Evolutionary conservation across 2,329 filamentous ascomycete species (phyloP).

Genomic region (Epichloe sibirici): DNA sequence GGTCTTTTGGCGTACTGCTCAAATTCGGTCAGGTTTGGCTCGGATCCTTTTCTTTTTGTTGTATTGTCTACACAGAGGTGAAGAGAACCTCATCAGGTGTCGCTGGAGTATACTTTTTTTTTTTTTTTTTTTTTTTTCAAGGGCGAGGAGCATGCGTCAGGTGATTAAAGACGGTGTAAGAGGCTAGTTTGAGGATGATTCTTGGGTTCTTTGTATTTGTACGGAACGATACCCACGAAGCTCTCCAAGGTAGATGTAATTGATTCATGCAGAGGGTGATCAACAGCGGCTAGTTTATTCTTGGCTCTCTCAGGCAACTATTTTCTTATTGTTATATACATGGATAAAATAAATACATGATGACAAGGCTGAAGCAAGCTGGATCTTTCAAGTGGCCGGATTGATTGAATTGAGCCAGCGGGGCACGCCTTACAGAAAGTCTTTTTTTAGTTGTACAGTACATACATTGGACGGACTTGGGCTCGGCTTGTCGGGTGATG

Average conservation of each 20-base stretch:
- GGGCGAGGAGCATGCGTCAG: neutral
- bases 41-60: neutral
- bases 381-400: no score
- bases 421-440: no score
- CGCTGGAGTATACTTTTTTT: neutral
- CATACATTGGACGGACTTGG: no score
- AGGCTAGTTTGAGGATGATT: neutral
- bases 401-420: no score
- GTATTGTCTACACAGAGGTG: neutral
- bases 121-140: neutral
- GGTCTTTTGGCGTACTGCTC: neutral
- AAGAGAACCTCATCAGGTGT: conserved; percentile 1
- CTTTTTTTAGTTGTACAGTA: no score
- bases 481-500: no score
- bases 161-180: neutral
- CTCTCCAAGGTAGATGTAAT: neutral
- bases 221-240: conserved; percentile 7
- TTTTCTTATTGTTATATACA: no score
- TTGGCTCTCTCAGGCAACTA: no score
- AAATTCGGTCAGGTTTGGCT: neutral
- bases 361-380: no score
- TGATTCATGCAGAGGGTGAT: neutral
- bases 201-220: conserved; percentile 5
- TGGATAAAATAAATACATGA: no score
- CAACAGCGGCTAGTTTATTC: neutral